These are phyloP conservation scores for Vanrija humicola DNA, from an alignment of 1,284 basidiomycete genomes.

Conservation along the genomic window DNA sequence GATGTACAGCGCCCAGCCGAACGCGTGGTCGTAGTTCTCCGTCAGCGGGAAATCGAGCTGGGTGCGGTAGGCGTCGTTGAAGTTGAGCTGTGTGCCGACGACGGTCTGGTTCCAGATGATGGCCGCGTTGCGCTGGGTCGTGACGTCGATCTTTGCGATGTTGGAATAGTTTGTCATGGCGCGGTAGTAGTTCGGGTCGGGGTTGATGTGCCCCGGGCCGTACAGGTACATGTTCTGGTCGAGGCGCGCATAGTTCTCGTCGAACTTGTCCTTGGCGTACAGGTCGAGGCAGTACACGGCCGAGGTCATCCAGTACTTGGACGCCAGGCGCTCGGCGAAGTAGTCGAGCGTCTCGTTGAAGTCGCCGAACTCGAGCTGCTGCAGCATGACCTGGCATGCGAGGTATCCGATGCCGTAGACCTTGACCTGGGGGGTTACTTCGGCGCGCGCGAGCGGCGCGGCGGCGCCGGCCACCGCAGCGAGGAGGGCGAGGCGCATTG, in stretches of 20 bases:
- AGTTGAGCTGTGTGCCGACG: background rate
- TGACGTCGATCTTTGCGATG: background rate
- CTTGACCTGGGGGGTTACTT: too few species aligned
- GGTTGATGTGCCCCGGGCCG: background rate
- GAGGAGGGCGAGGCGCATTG: too few species aligned
- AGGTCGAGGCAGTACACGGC: constrained; percentile 14
- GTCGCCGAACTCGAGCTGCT: too few species aligned
- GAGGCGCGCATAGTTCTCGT: constrained; percentile 8
- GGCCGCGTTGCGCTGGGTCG: background rate
- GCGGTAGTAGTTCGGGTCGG: background rate
- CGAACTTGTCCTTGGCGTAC: constrained; percentile 12
- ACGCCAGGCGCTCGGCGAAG: background rate
- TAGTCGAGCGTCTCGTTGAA: too few species aligned
- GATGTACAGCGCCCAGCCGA: constrained; percentile 23
- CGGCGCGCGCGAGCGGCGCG: too few species aligned
- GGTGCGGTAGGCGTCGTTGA: background rate
- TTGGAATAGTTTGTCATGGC: background rate
- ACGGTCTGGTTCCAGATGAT: background rate
- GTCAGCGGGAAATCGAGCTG: constrained; percentile 13
- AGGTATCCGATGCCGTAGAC: too few species aligned
- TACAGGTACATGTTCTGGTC: too few species aligned
- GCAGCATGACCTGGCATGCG: too few species aligned
- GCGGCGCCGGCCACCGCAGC: too few species aligned
- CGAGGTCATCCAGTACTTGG: constrained; percentile 9
- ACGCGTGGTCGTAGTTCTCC: constrained; percentile 19